Evolutionary conservation across 2,329 filamentous ascomycete genomes (phyloP).

Genomic region (Pyrenochaeta sp.): DNA sequence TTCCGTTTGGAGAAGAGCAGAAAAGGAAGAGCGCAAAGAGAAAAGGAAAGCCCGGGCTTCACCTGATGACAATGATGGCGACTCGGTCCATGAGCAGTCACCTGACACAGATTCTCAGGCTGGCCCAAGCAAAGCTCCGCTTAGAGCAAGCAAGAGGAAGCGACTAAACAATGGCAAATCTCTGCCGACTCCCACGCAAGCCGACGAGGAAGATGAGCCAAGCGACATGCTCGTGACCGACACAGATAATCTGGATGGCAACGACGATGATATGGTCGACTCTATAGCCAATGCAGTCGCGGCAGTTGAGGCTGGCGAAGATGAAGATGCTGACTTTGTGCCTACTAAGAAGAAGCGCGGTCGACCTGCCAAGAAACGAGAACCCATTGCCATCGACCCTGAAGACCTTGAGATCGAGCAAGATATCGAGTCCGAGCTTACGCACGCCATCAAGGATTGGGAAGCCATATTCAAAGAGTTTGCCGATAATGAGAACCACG

Average conservation of each 20-base stretch:
- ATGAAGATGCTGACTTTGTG: slow-evolving; percentile 27
- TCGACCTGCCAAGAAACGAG: slow-evolving; percentile 41
- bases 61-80: slow-evolving; percentile 11
- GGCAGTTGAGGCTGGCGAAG: slow-evolving; percentile 19
- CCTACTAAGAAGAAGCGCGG: slow-evolving; percentile 52
- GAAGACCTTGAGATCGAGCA: slow-evolving; percentile 58
- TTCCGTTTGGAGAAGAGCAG: slow-evolving; percentile 73
- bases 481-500: slow-evolving; percentile 37
- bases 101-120: slow-evolving; percentile 13
- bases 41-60: slow-evolving; percentile 32
- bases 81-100: background rate
- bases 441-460: slow-evolving; percentile 42
- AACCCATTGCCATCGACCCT: slow-evolving; percentile 47
- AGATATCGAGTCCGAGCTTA: slow-evolving; percentile 56
- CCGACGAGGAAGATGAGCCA: slow-evolving; percentile 10
- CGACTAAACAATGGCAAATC: slow-evolving; percentile 30
- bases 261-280: slow-evolving; percentile 29
- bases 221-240: slow-evolving; percentile 13
- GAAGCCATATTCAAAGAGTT: slow-evolving; percentile 39
- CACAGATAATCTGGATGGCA: slow-evolving; percentile 28
- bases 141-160: slow-evolving; percentile 31
- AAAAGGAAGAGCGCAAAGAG: slow-evolving; percentile 51
- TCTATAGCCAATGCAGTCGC: slow-evolving; percentile 28
- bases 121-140: slow-evolving; percentile 13
- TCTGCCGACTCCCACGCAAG: slow-evolving; percentile 11